phyloP scores from a whole-genome alignment of 2,329 filamentous ascomycete species.

The Diplocarpon rosae region DNA sequence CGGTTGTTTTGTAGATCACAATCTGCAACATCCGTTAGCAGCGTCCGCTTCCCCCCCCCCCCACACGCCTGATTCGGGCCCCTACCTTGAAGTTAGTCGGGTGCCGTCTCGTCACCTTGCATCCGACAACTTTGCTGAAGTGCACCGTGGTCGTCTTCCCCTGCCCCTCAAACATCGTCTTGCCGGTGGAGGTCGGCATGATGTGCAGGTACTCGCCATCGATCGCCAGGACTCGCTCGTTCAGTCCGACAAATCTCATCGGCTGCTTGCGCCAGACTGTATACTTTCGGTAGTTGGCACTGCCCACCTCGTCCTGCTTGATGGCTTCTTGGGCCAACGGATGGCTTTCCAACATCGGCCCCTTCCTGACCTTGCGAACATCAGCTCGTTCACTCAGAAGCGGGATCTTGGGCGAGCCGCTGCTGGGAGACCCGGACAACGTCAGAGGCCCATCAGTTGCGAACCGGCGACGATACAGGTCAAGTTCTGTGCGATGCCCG shows the following conservation, averaged over 20 bases:
- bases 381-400: constrained; percentile 32
- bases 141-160: constrained; percentile 72
- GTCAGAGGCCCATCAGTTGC: constrained; percentile 62
- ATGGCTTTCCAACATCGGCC: constrained; percentile 48
- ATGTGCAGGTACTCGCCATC: constrained; percentile 84
- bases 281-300: constrained; percentile 61
- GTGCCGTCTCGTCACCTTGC: constrained; percentile 70
- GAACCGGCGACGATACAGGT: constrained; percentile 65
- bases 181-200: constrained; percentile 58
- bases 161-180: constrained; percentile 49
- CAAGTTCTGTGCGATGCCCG: constrained; percentile 62
- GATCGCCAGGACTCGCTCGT: constrained; percentile 66
- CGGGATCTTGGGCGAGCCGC: constrained; percentile 55
- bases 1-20: constrained; percentile 63
- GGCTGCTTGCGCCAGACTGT: constrained; percentile 73
- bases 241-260: constrained; percentile 67
- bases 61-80: neutral
- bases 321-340: constrained; percentile 55
- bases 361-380: constrained; percentile 38
- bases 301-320: constrained; percentile 46
- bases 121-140: constrained; percentile 71
- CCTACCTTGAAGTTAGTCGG: constrained; percentile 68
- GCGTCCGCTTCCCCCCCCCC: constrained; percentile 43
- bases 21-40: constrained; percentile 44
- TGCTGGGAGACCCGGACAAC: constrained; percentile 55